Evolutionary conservation across 768 basidiomycete species (phyloP), one percentile per base, ranked within the genome.

Genomic region (Cubamyces sp.): DNA sequence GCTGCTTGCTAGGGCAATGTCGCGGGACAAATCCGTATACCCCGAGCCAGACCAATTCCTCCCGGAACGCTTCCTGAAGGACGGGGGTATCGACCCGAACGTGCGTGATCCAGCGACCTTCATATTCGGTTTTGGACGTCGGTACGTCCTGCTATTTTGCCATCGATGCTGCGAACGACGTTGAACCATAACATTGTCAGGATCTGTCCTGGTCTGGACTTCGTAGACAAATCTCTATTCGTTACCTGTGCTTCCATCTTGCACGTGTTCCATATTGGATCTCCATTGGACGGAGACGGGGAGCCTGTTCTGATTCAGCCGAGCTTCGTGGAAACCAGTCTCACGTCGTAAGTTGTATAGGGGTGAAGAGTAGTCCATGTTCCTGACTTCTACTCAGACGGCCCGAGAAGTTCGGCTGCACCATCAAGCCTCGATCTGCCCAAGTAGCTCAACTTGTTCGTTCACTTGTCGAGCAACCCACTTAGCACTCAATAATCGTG

Each of bases 91-190:
- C 25, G 48, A 64, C 21, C 43, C 54, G 7, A 15, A 21, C 23
- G 42, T 55, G 5, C 54, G 47, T 11, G 66, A 68, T 41, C 64
- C 66, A 14, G 18, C 47, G 6, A 23, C 14, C 14, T 54, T 66
- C 14, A 50, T 50, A 2, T 68, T 68, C 23, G 66, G 66, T 5
- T 64, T 63, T 39, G 66, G 66, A 2, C n/a, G 66, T 25, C 30
- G 64, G 66, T 62, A 26, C 15, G 52, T 37, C 41, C 30, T 15
- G 34, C 34, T 11, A 34, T 1, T 34, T 34, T 41, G 3, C 14
- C 6, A 4, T 23, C 14, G 4, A 11, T 16, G 48, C 3, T 18
- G 18, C 6, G 7, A 3, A 9, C 9, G 26, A 9, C 16, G 1
- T n/a, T 28, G 8, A 28, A 7, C 11, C 14, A 28, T 14, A 16